Evolutionary conservation across 108 stramenopile species (phyloP), one percentile per base, ranked within the genome.

Genomic region (Nitzschia sp.): DNA sequence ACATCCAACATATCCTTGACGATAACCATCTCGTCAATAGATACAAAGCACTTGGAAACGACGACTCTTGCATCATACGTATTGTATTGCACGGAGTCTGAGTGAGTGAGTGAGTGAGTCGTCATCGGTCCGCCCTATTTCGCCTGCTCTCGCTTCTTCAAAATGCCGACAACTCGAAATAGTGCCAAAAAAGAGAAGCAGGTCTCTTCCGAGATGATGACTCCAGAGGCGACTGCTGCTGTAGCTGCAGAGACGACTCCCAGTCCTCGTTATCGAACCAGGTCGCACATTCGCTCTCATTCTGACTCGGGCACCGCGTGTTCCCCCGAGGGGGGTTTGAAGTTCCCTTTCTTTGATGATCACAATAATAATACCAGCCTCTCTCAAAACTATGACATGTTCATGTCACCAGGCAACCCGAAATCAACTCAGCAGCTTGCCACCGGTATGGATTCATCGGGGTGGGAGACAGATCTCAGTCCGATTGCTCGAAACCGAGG

Each of bases 401-500:
- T 50, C 21, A 21, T 22, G 19, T 50, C 48, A 21, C 48, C 48
- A 50, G 21, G 48, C 4, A 50, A 21, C 4, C 48, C 13, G 17
- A 50, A 50, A 4, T 19, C 9, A 4, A 11, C 17, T 19, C 19
- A 4, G 4, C 16, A 11, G 4, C 48, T 21, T 4, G 8, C 4
- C 48, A 41, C 38, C 11, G 38, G 38, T 11, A 52, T 52, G 50
- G 9, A 30, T 32, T 41, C 60, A 21, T 19, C 38, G 21, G 60
- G 48, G 0, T 66, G 66, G 50, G 70, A 53, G 8, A 34, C 36
- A 0, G 61, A 54, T 29, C 53, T 76, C 0, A 76, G 75, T 36
- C 75, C 75, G 1, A 76, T 76, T 41, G 32, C 63, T 9, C 35
- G 22, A 48, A 50, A 6, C 56, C 57, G 55, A 15, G 63, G 61